Evolutionary conservation across 2,329 filamentous ascomycete species (phyloP).

Genomic region (Penicillium sp.): DNA sequence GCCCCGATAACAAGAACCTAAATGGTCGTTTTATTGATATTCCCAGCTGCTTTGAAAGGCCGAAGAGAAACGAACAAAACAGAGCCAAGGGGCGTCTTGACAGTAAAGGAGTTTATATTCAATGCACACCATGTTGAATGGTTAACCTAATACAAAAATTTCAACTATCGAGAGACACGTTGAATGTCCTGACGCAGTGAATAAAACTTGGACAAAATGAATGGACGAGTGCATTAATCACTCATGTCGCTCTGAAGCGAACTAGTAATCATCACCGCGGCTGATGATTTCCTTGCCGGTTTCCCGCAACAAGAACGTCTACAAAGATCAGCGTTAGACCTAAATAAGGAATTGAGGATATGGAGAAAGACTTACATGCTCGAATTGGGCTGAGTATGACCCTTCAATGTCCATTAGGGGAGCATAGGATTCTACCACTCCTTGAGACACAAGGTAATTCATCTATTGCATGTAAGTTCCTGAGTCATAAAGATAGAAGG

Average conservation of each 20-base stretch:
- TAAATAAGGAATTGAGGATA: constrained; percentile 5
- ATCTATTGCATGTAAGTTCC: constrained; percentile 45
- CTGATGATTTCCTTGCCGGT: constrained; percentile 57
- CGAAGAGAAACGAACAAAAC: too few species aligned
- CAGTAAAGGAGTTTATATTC: too few species aligned
- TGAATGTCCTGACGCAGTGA: not conserved
- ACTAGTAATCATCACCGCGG: constrained; percentile 57
- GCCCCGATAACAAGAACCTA: not conserved
- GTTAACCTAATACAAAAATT: not conserved
- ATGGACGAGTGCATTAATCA: not conserved
- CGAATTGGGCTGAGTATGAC: constrained; percentile 68
- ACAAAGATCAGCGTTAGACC: constrained; percentile 12
- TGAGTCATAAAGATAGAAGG: not conserved
- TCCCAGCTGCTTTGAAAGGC: not conserved
- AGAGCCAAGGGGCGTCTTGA: too few species aligned
- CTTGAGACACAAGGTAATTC: constrained; percentile 61
- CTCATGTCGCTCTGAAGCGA: not conserved
- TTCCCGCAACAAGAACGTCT: constrained; percentile 55
- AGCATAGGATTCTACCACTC: constrained; percentile 61
- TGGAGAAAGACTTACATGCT: constrained; percentile 51
- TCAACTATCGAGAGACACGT: not conserved
- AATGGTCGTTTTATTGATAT: not conserved
- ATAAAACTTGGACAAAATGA: not conserved
- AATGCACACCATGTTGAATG: not conserved
- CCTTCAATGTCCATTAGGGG: constrained; percentile 63